Conservation (phyloP, 2,329 filamentous ascomycete genomes). For the Acarospora socialis region DNA sequence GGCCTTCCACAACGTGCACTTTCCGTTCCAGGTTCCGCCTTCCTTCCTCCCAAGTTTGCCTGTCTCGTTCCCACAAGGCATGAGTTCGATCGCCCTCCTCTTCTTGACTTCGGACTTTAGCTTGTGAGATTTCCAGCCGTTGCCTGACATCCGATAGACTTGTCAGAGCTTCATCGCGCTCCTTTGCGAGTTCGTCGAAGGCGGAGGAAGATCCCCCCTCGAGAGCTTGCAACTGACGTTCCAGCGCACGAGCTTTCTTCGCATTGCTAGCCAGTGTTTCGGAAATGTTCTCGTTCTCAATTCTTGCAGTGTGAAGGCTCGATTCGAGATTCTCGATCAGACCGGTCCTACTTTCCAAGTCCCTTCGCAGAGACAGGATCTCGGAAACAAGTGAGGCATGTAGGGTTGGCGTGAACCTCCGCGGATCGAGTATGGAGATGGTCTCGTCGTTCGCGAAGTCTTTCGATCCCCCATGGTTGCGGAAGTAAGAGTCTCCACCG, state of each 20-base stretch:
- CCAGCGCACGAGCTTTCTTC: slow-evolving; percentile 67
- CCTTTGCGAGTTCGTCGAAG: slow-evolving; percentile 65
- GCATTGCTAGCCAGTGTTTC: slow-evolving; percentile 45
- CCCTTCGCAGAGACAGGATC: slow-evolving; percentile 71
- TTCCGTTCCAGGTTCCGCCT: slow-evolving; percentile 69
- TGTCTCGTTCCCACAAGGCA: slow-evolving; percentile 70
- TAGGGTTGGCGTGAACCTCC: slow-evolving; percentile 85
- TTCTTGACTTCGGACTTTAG: slow-evolving; percentile 63
- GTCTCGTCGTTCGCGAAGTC: slow-evolving; percentile 53
- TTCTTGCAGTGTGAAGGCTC: slow-evolving; percentile 53
- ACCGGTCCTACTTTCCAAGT: slow-evolving; percentile 78
- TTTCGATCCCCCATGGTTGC: slow-evolving; percentile 38
- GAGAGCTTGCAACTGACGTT: slow-evolving; percentile 71
- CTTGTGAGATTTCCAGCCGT: slow-evolving; percentile 64
- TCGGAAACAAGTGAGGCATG: slow-evolving; percentile 92
- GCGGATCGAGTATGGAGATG: slow-evolving; percentile 67
- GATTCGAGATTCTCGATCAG: slow-evolving; percentile 75
- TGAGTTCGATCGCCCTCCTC: slow-evolving; percentile 70
- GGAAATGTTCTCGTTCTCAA: slow-evolving; percentile 60
- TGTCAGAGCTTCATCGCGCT: slow-evolving; percentile 73
- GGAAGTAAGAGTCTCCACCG: slow-evolving; percentile 22
- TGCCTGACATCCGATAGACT: slow-evolving; percentile 56
- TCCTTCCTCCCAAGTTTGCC: slow-evolving; percentile 71
- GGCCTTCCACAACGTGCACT: slow-evolving; percentile 76
- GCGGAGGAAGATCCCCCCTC: slow-evolving; percentile 82